phyloP scores from a whole-genome alignment of 768 basidiomycete genomes.

The Mycena galopus region DNA sequence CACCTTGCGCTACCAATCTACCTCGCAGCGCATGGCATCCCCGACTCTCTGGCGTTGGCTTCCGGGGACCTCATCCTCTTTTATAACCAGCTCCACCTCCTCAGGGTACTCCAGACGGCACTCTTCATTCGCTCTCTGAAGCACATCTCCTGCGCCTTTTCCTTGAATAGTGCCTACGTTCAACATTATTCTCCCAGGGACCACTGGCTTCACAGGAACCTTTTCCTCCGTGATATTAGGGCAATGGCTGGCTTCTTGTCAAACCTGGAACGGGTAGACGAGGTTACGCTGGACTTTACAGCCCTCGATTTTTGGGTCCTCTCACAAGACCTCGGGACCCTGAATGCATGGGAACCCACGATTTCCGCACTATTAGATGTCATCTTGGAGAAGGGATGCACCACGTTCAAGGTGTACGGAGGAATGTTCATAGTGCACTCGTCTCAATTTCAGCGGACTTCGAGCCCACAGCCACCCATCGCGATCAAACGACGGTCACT shows the following conservation, averaged over 20 bases:
- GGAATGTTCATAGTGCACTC: conserved; percentile 31
- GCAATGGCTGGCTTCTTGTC: conserved; percentile 20
- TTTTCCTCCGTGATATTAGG: conserved; percentile 12
- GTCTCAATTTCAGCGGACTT: conserved; percentile 16
- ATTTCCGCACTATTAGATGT: conserved; percentile 22
- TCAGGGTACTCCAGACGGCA: conserved; percentile 12
- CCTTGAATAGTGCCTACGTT: conserved; percentile 16
- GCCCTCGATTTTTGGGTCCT: conserved; percentile 25
- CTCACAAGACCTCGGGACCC: background rate
- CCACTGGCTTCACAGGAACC: background rate
- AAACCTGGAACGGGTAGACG: conserved; percentile 21
- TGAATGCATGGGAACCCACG: conserved; percentile 9
- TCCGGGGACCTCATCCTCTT: conserved; percentile 15
- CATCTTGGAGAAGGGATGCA: conserved; percentile 11
- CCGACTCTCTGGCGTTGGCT: background rate
- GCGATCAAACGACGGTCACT: background rate
- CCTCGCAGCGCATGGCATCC: conserved; percentile 14
- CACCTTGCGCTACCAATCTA: conserved; percentile 28
- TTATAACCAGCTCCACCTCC: conserved; percentile 12
- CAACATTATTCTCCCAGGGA: background rate
- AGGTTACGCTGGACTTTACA: conserved; percentile 28
- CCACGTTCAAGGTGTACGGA: conserved; percentile 16
- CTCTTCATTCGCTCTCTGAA: conserved; percentile 28
- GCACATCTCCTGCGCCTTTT: conserved; percentile 28
- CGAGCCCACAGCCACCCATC: background rate